Percentiles rank a stretch among this genome's conserved stretches.
Conservation (phyloP, 2,329 filamentous ascomycete species). For the Beauveria sp. region DNA sequence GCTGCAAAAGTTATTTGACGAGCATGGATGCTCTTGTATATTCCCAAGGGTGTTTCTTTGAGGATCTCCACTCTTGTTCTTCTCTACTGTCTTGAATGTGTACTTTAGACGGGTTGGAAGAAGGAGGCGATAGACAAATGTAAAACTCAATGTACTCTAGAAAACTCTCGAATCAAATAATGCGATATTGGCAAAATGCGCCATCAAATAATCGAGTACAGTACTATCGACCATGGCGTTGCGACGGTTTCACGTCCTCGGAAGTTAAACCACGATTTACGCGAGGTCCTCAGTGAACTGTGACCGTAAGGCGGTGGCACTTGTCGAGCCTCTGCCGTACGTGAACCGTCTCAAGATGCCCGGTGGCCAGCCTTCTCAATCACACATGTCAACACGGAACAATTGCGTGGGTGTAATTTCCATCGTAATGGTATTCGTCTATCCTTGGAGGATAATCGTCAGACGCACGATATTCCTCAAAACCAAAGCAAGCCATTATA, state of each 20-base stretch:
- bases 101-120: conserved; percentile 27
- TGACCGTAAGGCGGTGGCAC: neutral
- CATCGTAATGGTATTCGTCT: conserved; percentile 34
- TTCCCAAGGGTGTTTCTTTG: conserved; percentile 22
- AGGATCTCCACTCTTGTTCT: conserved; percentile 36
- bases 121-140: conserved; percentile 23
- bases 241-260: neutral
- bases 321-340: neutral
- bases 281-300: neutral
- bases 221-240: neutral
- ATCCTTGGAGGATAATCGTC: conserved; percentile 34
- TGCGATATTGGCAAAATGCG: neutral
- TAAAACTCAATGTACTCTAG: conserved; percentile 12
- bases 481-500: conserved; percentile 38
- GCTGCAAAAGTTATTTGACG: conserved; percentile 13
- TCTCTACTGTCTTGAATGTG: conserved; percentile 28
- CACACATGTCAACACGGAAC: neutral
- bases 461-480: conserved; percentile 34
- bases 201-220: no score
- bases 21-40: conserved; percentile 30
- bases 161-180: neutral
- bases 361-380: neutral
- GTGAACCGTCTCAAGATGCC: neutral
- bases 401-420: conserved; percentile 6
- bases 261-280: neutral